A percentile compares a stretch with the other conserved stretches of the same genome.
These are phyloP conservation scores for Apium graveolens DNA, from an alignment of 129 eudicot species.

Conservation along the genomic window DNA sequence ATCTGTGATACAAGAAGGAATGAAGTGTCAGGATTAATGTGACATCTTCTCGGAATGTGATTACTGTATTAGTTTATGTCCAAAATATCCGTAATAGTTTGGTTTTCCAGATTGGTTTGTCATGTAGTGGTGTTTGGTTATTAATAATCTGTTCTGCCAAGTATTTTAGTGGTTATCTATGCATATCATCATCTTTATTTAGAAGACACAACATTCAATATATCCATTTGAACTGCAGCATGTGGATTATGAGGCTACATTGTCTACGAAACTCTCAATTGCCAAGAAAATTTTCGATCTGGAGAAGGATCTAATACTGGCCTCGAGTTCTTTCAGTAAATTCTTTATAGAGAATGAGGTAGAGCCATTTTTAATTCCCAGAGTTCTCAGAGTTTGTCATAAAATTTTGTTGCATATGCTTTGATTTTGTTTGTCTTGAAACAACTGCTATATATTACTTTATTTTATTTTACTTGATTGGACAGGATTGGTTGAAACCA, in stretches of 20 bases:
- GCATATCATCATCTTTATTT: neutral
- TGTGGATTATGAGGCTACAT: slow-evolving; percentile 91
- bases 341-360: slow-evolving; percentile 84
- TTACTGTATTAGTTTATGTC: neutral
- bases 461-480: slow-evolving; percentile 11
- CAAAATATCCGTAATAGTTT: neutral
- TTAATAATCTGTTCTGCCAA: neutral
- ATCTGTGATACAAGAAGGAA: neutral
- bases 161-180: neutral
- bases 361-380: neutral
- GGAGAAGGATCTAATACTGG: slow-evolving; percentile 62
- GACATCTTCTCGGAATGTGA: neutral
- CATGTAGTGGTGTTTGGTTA: neutral
- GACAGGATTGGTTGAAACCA: slow-evolving; percentile 93
- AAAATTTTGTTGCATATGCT: slow-evolving; percentile 1
- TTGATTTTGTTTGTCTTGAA: neutral
- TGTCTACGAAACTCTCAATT: slow-evolving; percentile 83
- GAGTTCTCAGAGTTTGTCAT: slow-evolving; percentile 1
- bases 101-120: neutral
- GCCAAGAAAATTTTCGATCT: slow-evolving; percentile 64
- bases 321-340: slow-evolving; percentile 51
- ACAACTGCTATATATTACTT: slow-evolving; percentile 4
- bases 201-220: neutral
- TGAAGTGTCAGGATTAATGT: neutral
- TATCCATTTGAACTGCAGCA: slow-evolving; percentile 27